Percentiles rank a stretch among this genome's conserved stretches.
These are phyloP conservation scores for Thraustotheca clavata DNA, from an alignment of 352 stramenopile genomes.

Conservation along the genomic window DNA sequence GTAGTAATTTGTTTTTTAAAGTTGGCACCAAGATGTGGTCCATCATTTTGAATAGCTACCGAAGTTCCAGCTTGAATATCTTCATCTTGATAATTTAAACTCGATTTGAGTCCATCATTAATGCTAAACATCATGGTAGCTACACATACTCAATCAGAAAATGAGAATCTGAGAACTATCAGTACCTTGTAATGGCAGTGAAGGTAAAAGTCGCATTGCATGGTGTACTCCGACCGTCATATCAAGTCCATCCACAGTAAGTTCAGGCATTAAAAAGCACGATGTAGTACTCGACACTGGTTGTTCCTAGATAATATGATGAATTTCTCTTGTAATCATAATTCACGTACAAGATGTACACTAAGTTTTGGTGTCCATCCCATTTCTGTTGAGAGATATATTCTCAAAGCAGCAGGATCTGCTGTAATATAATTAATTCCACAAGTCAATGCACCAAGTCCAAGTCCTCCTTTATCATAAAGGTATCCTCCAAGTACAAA, in stretches of 20 bases:
- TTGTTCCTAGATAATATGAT: slow-evolving; percentile 27
- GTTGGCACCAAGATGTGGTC: slow-evolving; percentile 7
- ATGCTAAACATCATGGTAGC: slow-evolving; percentile 72
- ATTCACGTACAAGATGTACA: slow-evolving; percentile 13
- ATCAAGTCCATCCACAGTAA: slow-evolving; percentile 61
- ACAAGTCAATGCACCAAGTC: slow-evolving; percentile 60
- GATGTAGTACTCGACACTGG: slow-evolving; percentile 59
- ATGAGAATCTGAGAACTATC: neutral
- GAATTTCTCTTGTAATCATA: neutral
- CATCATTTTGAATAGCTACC: slow-evolving; percentile 4
- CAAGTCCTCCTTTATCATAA: slow-evolving; percentile 67
- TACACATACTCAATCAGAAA: neutral
- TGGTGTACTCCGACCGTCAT: slow-evolving; percentile 65
- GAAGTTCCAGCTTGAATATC: neutral
- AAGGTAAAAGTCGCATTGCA: slow-evolving; percentile 41
- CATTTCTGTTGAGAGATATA: slow-evolving; percentile 54
- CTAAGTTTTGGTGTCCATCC: slow-evolving; percentile 65
- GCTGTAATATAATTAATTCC: slow-evolving; percentile 53
- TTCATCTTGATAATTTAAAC: slow-evolving; percentile 6
- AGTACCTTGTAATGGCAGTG: slow-evolving; percentile 45
- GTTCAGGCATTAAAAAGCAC: slow-evolving; percentile 63
- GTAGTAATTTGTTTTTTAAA: slow-evolving; percentile 13
- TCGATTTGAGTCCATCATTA: slow-evolving; percentile 41
- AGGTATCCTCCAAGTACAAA: slow-evolving; percentile 73
- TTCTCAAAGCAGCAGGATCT: slow-evolving; percentile 51